phyloP scores from a whole-genome alignment of 1,284 basidiomycete species.

The Kalmanozyma brasiliensis region DNA sequence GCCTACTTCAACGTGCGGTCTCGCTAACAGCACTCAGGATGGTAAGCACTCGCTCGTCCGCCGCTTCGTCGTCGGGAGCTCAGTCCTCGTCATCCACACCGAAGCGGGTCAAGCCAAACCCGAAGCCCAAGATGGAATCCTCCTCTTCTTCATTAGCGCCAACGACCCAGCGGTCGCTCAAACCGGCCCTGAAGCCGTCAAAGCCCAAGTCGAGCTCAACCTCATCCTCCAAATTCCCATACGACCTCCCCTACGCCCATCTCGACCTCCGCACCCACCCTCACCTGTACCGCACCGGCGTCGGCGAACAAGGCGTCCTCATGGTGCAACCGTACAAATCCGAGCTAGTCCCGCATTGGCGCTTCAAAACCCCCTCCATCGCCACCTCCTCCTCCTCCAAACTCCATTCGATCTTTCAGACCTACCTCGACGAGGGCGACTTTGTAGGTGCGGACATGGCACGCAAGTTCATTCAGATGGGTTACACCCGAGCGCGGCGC shows the following conservation, averaged over 20 bases:
- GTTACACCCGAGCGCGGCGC: conserved; percentile 39
- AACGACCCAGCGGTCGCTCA: neutral
- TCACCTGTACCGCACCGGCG: conserved; percentile 43
- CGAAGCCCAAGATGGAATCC: too few relatives aligned
- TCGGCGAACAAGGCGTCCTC: conserved; percentile 50
- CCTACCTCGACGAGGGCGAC: conserved; percentile 31
- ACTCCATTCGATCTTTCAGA: conserved; percentile 20
- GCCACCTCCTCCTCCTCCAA: conserved; percentile 24
- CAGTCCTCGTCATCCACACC: neutral
- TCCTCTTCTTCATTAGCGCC: neutral
- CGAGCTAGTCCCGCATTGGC: conserved; percentile 42
- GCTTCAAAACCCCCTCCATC: conserved; percentile 26
- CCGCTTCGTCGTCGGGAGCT: neutral
- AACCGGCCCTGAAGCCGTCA: neutral
- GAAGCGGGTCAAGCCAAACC: too few relatives aligned
- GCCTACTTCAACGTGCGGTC: neutral
- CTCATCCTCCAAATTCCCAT: conserved; percentile 25
- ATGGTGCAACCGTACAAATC: conserved; percentile 50
- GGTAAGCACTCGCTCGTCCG: conserved; percentile 22
- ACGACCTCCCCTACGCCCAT: conserved; percentile 25
- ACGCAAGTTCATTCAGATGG: conserved; percentile 48
- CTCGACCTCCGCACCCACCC: conserved; percentile 34
- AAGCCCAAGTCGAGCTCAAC: neutral
- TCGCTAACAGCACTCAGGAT: conserved; percentile 1
- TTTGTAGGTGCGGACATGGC: conserved; percentile 45